These are phyloP conservation scores for Lactuca saligna DNA, from an alignment of 129 eudicot genomes.

Conservation along the genomic window DNA sequence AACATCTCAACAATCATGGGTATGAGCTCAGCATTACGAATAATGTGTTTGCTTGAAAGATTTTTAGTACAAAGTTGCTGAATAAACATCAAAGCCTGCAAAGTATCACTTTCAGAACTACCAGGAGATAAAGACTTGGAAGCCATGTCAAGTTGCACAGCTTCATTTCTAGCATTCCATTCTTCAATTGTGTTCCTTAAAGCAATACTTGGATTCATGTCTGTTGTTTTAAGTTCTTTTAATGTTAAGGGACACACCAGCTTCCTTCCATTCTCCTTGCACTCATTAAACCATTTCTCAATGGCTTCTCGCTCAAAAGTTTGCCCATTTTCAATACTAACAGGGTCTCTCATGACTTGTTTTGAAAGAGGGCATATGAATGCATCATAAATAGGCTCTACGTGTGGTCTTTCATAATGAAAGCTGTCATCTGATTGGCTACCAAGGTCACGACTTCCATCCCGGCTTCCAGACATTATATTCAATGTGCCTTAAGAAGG, in stretches of 20 bases:
- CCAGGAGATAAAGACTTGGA: conserved; percentile 46
- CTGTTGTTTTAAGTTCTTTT: conserved; percentile 62
- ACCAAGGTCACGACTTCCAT: conserved; percentile 60
- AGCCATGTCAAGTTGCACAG: conserved; percentile 87
- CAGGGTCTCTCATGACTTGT: conserved; percentile 89
- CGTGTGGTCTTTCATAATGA: conserved; percentile 62
- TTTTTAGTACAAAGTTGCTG: conserved; percentile 60
- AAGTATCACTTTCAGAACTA: conserved; percentile 59
- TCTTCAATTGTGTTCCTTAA: conserved; percentile 79
- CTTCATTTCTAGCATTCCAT: conserved; percentile 97
- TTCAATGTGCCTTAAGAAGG: not conserved
- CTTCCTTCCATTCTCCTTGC: conserved; percentile 69
- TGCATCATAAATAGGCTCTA: conserved; percentile 82
- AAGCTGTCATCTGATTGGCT: conserved; percentile 78
- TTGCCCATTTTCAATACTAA: conserved; percentile 75
- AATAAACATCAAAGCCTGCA: conserved; percentile 66
- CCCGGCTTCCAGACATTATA: conserved; percentile 75
- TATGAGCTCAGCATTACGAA: conserved; percentile 67
- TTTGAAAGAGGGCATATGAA: conserved; percentile 88
- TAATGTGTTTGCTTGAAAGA: conserved; percentile 50
- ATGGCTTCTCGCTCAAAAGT: conserved; percentile 90
- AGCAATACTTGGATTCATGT: conserved; percentile 82
- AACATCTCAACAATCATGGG: conserved; percentile 67
- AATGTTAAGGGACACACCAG: conserved; percentile 68
- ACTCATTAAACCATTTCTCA: conserved; percentile 85